Evolutionary conservation across 805 yeast genomes (phyloP).

Genomic region (Cephaloascus albidus): DNA sequence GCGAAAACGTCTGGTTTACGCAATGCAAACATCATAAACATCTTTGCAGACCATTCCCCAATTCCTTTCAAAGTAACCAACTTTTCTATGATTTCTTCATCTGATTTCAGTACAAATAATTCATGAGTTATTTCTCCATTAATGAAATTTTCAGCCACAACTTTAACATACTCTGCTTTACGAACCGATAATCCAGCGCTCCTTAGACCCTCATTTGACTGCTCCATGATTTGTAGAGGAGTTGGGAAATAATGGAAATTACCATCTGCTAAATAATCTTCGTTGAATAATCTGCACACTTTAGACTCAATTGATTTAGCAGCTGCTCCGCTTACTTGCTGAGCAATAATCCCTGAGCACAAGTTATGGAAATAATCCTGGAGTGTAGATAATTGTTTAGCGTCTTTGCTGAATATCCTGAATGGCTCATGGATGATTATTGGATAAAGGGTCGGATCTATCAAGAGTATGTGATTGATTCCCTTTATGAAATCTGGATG

Average conservation of each 20-base stretch:
- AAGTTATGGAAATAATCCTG: conserved; percentile 30
- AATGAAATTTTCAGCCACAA: conserved; percentile 43
- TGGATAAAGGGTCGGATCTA: conserved; percentile 26
- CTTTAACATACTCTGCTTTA: conserved; percentile 55
- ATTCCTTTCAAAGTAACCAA: conserved; percentile 56
- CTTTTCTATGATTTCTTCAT: conserved; percentile 38
- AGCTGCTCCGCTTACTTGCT: conserved; percentile 76
- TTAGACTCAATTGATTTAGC: conserved; percentile 54
- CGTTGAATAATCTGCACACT: conserved; percentile 24
- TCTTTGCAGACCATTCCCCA: conserved; percentile 83
- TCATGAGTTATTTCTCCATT: conserved; percentile 22
- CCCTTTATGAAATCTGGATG: conserved; percentile 22
- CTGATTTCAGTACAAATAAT: conserved; percentile 24
- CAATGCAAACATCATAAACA: conserved; percentile 72
- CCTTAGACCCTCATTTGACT: conserved; percentile 39
- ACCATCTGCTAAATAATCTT: conserved; percentile 11
- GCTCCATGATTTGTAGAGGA: conserved; percentile 34
- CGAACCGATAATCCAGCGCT: conserved; percentile 59
- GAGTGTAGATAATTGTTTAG: background rate
- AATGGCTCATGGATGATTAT: conserved; percentile 12
- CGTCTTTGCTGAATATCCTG: conserved; percentile 5
- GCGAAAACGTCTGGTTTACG: conserved; percentile 65
- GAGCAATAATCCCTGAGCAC: conserved; percentile 48
- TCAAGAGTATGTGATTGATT: conserved; percentile 15
- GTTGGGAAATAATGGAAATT: conserved; percentile 31